phyloP scores from a whole-genome alignment of 768 basidiomycete genomes.

The Trametes cinnabarina region DNA sequence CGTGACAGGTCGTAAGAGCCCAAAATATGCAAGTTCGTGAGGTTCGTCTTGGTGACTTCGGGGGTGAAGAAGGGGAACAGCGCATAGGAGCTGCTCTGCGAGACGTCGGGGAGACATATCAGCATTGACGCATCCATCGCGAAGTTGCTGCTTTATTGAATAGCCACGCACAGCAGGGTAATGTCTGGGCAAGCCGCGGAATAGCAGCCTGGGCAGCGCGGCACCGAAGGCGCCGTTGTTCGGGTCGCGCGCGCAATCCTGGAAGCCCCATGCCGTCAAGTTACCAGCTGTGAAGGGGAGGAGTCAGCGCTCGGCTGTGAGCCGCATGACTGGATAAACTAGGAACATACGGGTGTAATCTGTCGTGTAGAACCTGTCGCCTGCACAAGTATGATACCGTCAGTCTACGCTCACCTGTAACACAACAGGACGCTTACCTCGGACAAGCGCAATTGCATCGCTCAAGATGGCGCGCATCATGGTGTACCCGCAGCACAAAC shows the following conservation, averaged over 20 bases:
- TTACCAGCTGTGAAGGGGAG: conserved; percentile 51
- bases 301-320: not conserved
- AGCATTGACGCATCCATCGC: not conserved
- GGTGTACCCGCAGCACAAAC: conserved; percentile 80
- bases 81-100: conserved; percentile 54
- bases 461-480: conserved; percentile 82
- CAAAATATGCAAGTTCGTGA: conserved; percentile 36
- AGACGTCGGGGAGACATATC: not conserved
- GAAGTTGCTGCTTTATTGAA: no score
- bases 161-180: conserved; percentile 46
- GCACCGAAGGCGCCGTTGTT: conserved; percentile 75
- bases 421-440: conserved; percentile 33
- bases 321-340: not conserved
- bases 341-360: conserved; percentile 68
- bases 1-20: conserved; percentile 59
- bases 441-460: conserved; percentile 71
- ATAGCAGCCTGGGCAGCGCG: conserved; percentile 69
- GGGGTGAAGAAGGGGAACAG: conserved; percentile 83
- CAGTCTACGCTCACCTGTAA: no score
- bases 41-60: conserved; percentile 39
- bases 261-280: conserved; percentile 76
- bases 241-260: conserved; percentile 62
- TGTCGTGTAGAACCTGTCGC: conserved; percentile 75
- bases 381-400: conserved; percentile 27
- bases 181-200: conserved; percentile 65